These are phyloP conservation scores for Brassica balearica DNA, from an alignment of 441 rosid genomes.

Conservation along the genomic window DNA sequence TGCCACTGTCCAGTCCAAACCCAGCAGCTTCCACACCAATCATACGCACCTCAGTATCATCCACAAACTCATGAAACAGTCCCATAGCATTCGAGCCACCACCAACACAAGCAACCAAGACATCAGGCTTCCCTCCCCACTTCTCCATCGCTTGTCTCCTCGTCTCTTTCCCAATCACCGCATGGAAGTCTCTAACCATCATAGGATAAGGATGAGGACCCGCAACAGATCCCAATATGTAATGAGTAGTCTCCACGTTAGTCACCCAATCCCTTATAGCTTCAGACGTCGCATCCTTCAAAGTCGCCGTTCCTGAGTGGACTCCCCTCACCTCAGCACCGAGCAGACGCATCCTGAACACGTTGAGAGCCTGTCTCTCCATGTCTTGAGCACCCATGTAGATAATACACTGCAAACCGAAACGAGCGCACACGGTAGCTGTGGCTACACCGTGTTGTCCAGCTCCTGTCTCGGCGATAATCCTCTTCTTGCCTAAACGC, in stretches of 20 bases:
- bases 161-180: conserved; percentile 86
- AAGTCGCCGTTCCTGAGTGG: conserved; percentile 90
- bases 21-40: conserved; percentile 98
- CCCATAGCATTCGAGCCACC: conserved; percentile 98
- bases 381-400: conserved; percentile 98
- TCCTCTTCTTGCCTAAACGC: conserved; percentile 76
- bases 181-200: conserved; percentile 97
- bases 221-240: conserved; percentile 93
- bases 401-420: conserved; percentile 77
- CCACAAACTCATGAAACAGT: conserved; percentile 86
- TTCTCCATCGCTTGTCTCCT: conserved; percentile 84
- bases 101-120: conserved; percentile 89
- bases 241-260: conserved; percentile 93
- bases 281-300: conserved; percentile 94
- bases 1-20: conserved; percentile 88
- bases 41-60: conserved; percentile 77
- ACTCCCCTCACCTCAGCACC: conserved; percentile 91
- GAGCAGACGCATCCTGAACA: conserved; percentile 91
- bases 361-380: conserved; percentile 92
- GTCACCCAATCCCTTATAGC: conserved; percentile 98
- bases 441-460: conserved; percentile 99
- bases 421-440: conserved; percentile 93
- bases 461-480: conserved; percentile 96
- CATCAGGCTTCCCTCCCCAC: conserved; percentile 98
- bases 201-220: conserved; percentile 96